Percentiles rank a stretch among this genome's conserved stretches.
Conservation (phyloP, 768 basidiomycete genomes). For the Pilatotrama ljubarskyi region DNA sequence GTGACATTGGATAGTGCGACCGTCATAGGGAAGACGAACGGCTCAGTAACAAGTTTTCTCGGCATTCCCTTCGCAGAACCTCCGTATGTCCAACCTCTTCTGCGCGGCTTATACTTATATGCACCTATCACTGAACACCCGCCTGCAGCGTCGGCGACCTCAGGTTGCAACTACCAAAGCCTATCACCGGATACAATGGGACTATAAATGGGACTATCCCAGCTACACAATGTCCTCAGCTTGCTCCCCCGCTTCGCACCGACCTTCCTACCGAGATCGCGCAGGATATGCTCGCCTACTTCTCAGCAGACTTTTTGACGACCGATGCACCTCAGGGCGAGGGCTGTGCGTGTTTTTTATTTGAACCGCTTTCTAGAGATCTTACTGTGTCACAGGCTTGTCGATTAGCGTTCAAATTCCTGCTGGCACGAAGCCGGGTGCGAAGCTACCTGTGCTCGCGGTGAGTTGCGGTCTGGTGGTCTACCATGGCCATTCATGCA, state of each 20-base stretch:
- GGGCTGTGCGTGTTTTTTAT: neutral
- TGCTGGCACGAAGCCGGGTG: constrained; percentile 33
- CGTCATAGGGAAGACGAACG: neutral
- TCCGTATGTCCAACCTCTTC: neutral
- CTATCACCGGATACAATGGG: constrained; percentile 31
- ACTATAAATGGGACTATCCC: constrained; percentile 35
- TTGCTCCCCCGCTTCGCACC: constrained; percentile 14
- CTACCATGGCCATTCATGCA: too few species aligned
- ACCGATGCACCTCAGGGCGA: neutral
- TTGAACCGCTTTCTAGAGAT: too few species aligned
- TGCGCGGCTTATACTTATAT: too few species aligned
- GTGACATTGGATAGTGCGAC: neutral
- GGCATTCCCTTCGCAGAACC: constrained; percentile 4
- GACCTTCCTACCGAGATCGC: constrained; percentile 22
- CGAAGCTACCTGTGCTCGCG: constrained; percentile 53
- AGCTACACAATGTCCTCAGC: constrained; percentile 44
- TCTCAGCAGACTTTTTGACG: neutral
- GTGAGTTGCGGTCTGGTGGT: constrained; percentile 40
- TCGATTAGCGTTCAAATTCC: constrained; percentile 49
- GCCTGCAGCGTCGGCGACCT: constrained; percentile 27
- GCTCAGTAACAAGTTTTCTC: neutral
- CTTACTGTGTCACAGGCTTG: constrained; percentile 36
- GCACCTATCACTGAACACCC: neutral
- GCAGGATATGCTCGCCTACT: constrained; percentile 15
- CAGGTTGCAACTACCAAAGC: constrained; percentile 16